These are phyloP conservation scores for Nitzschia putrida DNA, from an alignment of 108 stramenopile genomes.

Conservation along the genomic window DNA sequence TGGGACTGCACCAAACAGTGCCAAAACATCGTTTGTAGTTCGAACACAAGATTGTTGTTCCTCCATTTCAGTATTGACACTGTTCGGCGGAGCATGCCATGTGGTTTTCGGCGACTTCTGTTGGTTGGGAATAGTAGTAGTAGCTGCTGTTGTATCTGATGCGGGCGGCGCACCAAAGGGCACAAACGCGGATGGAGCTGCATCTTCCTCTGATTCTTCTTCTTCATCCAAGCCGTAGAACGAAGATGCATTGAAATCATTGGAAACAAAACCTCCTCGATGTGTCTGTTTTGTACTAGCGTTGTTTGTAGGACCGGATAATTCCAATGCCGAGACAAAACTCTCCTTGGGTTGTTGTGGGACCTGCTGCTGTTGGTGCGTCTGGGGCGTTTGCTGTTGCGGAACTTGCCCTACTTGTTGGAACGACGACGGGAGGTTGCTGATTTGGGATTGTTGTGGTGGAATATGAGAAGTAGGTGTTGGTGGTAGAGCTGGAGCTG, in stretches of 20 bases:
- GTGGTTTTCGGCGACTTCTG: background rate
- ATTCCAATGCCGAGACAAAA: background rate
- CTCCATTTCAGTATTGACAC: no score
- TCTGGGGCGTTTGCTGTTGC: constrained; percentile 3
- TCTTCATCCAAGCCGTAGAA: constrained; percentile 54
- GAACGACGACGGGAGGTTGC: background rate
- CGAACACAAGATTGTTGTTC: background rate
- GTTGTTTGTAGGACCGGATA: background rate
- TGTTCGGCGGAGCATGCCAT: no score
- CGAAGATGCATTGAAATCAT: constrained; percentile 35
- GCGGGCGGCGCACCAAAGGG: background rate
- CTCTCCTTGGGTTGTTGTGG: background rate
- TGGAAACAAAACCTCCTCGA: constrained; percentile 20
- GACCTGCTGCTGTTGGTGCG: constrained; percentile 5
- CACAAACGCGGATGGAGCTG: no score
- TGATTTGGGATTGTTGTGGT: background rate
- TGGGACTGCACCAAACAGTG: constrained; percentile 30
- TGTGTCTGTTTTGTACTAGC: no score
- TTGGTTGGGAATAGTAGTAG: background rate
- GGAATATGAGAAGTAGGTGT: background rate
- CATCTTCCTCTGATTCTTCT: constrained; percentile 14
- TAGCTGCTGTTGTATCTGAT: background rate
- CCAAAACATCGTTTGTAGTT: constrained; percentile 17
- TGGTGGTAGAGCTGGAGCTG: background rate
- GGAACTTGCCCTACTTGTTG: background rate